phyloP scores from a whole-genome alignment of 495 filamentous ascomycete species.

The Penicillium simplicissimum region DNA sequence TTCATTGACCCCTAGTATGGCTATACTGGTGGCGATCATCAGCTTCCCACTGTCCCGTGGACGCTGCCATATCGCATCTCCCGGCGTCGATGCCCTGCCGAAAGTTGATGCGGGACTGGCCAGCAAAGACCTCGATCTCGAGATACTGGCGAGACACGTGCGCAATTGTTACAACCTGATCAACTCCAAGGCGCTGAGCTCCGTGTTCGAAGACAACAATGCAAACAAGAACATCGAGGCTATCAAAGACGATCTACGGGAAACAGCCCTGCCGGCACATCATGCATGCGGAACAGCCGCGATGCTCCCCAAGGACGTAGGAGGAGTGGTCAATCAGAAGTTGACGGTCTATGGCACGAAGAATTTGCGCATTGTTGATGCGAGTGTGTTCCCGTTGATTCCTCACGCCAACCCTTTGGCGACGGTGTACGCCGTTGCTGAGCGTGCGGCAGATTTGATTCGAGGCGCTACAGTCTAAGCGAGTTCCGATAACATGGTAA shows the following conservation, averaged over 20 bases:
- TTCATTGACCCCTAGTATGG: conserved; percentile 4
- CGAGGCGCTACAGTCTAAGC: background rate
- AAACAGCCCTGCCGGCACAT: conserved; percentile 8
- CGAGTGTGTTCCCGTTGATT: conserved; percentile 52
- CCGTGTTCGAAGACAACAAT: conserved; percentile 9
- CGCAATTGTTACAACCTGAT: conserved; percentile 14
- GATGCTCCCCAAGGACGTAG: conserved; percentile 46
- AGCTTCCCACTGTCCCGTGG: conserved; percentile 41
- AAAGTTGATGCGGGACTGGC: conserved; percentile 33
- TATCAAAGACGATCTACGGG: conserved; percentile 11
- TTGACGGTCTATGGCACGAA: conserved; percentile 50
- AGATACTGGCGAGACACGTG: conserved; percentile 29
- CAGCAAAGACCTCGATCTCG: conserved; percentile 35
- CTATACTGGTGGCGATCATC: conserved; percentile 19
- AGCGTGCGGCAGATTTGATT: conserved; percentile 54
- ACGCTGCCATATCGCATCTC: conserved; percentile 33
- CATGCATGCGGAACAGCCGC: conserved; percentile 24
- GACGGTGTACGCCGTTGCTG: conserved; percentile 55
- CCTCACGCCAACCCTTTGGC: conserved; percentile 52
- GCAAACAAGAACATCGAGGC: conserved; percentile 3
- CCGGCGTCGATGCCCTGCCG: conserved; percentile 30
- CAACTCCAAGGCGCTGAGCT: background rate
- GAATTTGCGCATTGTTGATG: conserved; percentile 55
- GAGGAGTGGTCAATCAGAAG: conserved; percentile 50
- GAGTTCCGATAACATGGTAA: background rate